phyloP scores from a whole-genome alignment of 1,139 yeast species.

The Blastobotrys capitulatus region DNA sequence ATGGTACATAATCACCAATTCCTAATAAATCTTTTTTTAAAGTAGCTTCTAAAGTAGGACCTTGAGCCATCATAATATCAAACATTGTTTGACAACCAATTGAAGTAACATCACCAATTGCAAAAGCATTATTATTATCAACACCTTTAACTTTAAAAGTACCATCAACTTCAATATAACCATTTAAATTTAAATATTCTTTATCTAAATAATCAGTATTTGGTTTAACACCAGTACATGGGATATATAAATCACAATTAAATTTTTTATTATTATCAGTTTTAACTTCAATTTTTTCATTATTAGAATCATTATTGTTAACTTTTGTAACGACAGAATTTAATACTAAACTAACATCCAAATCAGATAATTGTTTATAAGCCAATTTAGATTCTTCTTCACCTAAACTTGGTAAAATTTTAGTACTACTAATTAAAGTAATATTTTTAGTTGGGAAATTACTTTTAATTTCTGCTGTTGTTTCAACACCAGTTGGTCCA shows the following conservation, averaged over 20 bases:
- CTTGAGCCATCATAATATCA: conserved; percentile 18
- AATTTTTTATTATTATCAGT: conserved; percentile 18
- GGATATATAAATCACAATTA: conserved; percentile 19
- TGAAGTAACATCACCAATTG: conserved; percentile 26
- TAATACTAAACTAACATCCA: conserved; percentile 22
- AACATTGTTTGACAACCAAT: conserved; percentile 16
- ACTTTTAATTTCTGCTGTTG: conserved; percentile 58
- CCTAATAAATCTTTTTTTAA: conserved; percentile 16
- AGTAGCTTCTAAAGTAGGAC: conserved; percentile 14
- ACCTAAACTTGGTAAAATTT: conserved; percentile 7
- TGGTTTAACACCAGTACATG: conserved; percentile 23
- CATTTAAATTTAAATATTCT: conserved; percentile 15
- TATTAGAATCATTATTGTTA: conserved; percentile 8
- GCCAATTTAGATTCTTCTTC: conserved; percentile 10
- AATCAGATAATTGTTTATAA: conserved; percentile 15
- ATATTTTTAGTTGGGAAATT: conserved; percentile 22
- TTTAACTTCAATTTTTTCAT: background rate
- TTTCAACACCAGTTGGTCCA: conserved; percentile 90
- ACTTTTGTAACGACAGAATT: conserved; percentile 13
- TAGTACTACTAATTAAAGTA: background rate
- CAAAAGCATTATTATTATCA: conserved; percentile 22
- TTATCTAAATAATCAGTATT: conserved; percentile 23
- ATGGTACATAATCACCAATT: background rate
- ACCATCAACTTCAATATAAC: conserved; percentile 20
- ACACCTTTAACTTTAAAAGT: conserved; percentile 22